These are phyloP conservation scores for Adiantum capillusveneris DNA, from an alignment of 75 land plant genomes.

Conservation along the genomic window DNA sequence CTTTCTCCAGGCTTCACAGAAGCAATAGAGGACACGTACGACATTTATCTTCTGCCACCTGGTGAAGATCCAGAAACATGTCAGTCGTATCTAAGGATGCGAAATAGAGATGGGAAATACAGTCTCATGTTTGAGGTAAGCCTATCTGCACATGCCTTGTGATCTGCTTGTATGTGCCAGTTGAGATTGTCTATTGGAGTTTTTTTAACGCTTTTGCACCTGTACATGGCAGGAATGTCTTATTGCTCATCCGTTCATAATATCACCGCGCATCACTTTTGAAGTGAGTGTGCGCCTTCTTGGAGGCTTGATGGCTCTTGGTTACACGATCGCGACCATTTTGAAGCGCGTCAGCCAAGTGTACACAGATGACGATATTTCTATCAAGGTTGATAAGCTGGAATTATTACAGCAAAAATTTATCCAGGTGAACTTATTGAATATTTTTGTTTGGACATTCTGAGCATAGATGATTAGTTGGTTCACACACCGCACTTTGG, in stretches of 20 bases:
- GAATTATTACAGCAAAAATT: slow-evolving; percentile 29
- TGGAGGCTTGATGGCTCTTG: slow-evolving; percentile 36
- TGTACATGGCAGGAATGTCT: slow-evolving; percentile 28
- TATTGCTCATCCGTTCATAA: slow-evolving; percentile 27
- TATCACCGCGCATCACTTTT: slow-evolving; percentile 36
- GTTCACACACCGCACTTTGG: too few species aligned
- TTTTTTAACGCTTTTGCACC: neutral
- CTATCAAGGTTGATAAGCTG: slow-evolving; percentile 29
- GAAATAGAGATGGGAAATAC: slow-evolving; percentile 36
- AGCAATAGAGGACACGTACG: slow-evolving; percentile 27
- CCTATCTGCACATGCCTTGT: neutral
- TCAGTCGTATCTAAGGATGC: slow-evolving; percentile 34
- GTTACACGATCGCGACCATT: slow-evolving; percentile 22
- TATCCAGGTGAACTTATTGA: slow-evolving; percentile 17
- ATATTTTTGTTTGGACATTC: neutral
- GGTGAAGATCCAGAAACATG: slow-evolving; percentile 40
- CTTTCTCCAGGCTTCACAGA: slow-evolving; percentile 14
- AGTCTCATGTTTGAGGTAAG: slow-evolving; percentile 42
- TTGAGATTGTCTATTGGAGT: neutral
- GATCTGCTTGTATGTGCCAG: neutral
- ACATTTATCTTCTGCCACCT: slow-evolving; percentile 35
- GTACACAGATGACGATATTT: slow-evolving; percentile 22
- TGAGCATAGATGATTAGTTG: too few species aligned
- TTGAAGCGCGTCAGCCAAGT: slow-evolving; percentile 26
- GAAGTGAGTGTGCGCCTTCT: slow-evolving; percentile 41